Evolutionary conservation across 768 basidiomycete species (phyloP).

Genomic region (Tricholoma furcatifolium): DNA sequence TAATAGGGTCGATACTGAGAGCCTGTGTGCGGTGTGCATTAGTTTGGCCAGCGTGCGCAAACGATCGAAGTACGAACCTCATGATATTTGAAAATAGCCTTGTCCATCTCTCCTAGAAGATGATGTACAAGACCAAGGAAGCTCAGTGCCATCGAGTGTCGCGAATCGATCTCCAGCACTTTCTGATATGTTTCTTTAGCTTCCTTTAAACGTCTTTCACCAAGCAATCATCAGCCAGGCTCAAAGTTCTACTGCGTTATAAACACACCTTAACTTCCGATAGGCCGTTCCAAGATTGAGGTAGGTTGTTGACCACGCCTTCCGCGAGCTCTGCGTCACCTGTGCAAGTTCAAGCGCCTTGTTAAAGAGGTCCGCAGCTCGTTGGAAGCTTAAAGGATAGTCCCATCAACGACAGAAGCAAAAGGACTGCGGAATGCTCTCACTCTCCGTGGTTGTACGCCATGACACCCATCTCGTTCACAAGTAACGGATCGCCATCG

Average conservation of each 20-base stretch:
- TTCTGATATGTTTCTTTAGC: conserved; percentile 74
- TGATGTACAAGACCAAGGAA: conserved; percentile 91
- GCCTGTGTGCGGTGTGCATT: conserved; percentile 45
- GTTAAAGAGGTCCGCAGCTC: conserved; percentile 70
- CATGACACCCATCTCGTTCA: conserved; percentile 94
- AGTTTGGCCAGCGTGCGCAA: neutral
- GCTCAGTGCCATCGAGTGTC: conserved; percentile 76
- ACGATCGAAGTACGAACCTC: conserved; percentile 52
- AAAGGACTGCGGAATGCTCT: conserved; percentile 23
- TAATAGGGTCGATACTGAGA: conserved; percentile 79
- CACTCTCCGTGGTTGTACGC: conserved; percentile 85
- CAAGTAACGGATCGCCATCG: conserved; percentile 81
- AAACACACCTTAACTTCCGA: conserved; percentile 71
- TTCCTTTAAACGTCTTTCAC: conserved; percentile 48
- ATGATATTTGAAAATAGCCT: conserved; percentile 89
- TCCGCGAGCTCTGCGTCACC: conserved; percentile 81
- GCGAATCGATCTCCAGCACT: conserved; percentile 86
- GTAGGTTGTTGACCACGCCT: conserved; percentile 87
- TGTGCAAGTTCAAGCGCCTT: conserved; percentile 79
- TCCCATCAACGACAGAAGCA: neutral
- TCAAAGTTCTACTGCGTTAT: neutral
- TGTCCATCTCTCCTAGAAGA: conserved; percentile 66
- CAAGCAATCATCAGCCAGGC: conserved; percentile 2
- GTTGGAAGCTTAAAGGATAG: conserved; percentile 54
- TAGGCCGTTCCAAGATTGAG: conserved; percentile 90